A percentile compares a stretch with the other conserved stretches of the same genome.
phyloP scores from a whole-genome alignment of 176 grass and related monocot genomes.

The Triticum dicoccoides region DNA sequence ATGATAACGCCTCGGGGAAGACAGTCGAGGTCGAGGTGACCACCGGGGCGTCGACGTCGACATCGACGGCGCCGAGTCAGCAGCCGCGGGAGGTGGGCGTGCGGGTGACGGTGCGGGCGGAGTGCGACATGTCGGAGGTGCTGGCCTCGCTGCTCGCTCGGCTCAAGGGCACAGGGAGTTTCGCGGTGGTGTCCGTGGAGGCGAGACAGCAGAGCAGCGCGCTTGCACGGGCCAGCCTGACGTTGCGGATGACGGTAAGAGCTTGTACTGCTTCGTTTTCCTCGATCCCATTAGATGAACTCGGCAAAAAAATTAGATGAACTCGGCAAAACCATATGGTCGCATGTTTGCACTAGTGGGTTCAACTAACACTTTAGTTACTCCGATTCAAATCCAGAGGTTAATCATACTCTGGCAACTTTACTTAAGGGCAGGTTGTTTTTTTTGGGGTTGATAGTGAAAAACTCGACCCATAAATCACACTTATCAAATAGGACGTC shows the following conservation, averaged over 20 bases:
- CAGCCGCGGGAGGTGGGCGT: constrained; percentile 29
- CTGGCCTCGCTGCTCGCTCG: constrained; percentile 24
- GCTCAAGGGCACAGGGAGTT: constrained; percentile 27
- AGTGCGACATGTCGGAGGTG: constrained; percentile 40
- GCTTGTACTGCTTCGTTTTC: not conserved
- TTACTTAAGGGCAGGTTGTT: no score
- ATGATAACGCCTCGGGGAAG: constrained; percentile 7
- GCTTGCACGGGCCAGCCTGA: constrained; percentile 27
- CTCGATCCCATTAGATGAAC: no score
- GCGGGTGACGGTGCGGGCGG: constrained; percentile 25
- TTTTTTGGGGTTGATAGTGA: no score
- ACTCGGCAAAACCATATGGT: no score
- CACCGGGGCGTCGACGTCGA: constrained; percentile 12
- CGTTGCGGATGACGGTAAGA: constrained; percentile 32
- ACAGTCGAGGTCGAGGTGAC: constrained; percentile 30
- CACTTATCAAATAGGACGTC: not conserved
- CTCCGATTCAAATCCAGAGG: no score
- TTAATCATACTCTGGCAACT: no score
- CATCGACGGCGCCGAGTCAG: not conserved
- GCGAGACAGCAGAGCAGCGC: not conserved
- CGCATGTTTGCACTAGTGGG: no score
- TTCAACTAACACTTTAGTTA: no score
- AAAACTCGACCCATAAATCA: no score
- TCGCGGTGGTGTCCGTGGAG: constrained; percentile 33
- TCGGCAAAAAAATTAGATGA: no score